Evolutionary conservation across 306 rosid genomes (phyloP), one percentile per base, ranked within the genome.

Genomic region (Quercus agrifolia): DNA sequence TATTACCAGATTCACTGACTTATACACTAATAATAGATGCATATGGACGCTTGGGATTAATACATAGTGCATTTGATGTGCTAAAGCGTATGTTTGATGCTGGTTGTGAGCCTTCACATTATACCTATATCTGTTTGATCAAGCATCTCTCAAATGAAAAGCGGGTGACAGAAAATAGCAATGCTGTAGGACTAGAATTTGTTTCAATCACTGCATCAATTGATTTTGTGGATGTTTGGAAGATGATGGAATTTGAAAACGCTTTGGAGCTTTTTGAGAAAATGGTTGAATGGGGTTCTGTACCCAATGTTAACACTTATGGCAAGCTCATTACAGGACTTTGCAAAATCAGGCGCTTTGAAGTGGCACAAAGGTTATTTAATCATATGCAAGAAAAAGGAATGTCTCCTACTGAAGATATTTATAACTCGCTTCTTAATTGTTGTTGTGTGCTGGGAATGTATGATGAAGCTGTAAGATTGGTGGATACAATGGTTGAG

Each of bases 31-130:
- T 94, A 79, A 87, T 94, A 41, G 85, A 82, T 83, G 88, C 90
- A 13, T 88, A 88, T 71, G 94, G 91, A 44, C 83, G 86, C 69
- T 21, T 88, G 81, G 92, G 94, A 84, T 88, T 85, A 66, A 84
- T 89, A 55, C 84, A 88, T 46, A 56, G 79, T 79, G 92, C 96
- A 81, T 90, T 94, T 88, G 85, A 84, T 83, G 89, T 92, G 79
- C 85, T 94, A 75, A 86, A 88, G 82, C 80, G 83, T 74, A 92
- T 94, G 98, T 83, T 73, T 62, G 72, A 78, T 85, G 77, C 87
- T 75, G 87, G 86, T 76, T 92, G 91, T 78, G 93, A 89, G 73
- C 97, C 97, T 77, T 92, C 92, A 25, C 82, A 71, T 74, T 83
- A 79, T 75, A 92, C 90, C 56, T 92, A 89, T 80, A 77, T 76